Conservation (phyloP, 2,329 filamentous ascomycete genomes). For the Colletotrichum sp. region DNA sequence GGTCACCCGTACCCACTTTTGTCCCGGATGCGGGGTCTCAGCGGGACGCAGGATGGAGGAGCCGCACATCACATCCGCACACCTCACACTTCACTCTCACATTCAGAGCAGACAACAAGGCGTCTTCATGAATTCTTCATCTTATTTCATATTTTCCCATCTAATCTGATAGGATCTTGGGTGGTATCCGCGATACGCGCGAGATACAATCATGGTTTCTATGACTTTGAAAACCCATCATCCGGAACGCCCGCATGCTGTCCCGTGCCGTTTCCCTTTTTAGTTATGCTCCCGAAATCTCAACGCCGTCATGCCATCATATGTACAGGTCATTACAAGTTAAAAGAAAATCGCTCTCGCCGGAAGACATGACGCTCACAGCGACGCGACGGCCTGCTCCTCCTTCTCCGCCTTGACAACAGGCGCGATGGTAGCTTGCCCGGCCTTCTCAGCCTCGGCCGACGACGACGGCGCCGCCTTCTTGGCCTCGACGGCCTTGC, state of each 20-base stretch:
- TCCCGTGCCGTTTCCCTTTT: slow-evolving; percentile 8
- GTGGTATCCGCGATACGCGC: background rate
- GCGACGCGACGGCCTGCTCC: slow-evolving; percentile 4
- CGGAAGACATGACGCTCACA: background rate
- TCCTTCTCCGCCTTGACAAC: slow-evolving; percentile 22
- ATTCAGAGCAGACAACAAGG: background rate
- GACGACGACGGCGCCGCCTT: slow-evolving; percentile 28
- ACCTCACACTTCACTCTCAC: background rate
- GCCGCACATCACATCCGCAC: background rate
- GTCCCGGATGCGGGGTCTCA: background rate
- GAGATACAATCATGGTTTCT: background rate
- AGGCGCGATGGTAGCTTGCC: slow-evolving; percentile 20
- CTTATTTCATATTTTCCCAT: background rate
- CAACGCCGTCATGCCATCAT: slow-evolving; percentile 19
- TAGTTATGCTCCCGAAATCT: slow-evolving; percentile 4
- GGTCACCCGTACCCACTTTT: background rate
- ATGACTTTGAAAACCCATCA: background rate
- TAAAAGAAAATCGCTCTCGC: background rate
- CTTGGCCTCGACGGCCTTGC: slow-evolving; percentile 63
- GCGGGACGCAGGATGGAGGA: background rate
- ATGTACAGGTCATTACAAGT: slow-evolving; percentile 17
- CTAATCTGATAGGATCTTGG: background rate
- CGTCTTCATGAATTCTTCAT: background rate
- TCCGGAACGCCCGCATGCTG: slow-evolving; percentile 18
- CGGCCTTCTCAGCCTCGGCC: slow-evolving; percentile 22